phyloP scores from a whole-genome alignment of 257 asterid genomes.

The Rhazya stricta region DNA sequence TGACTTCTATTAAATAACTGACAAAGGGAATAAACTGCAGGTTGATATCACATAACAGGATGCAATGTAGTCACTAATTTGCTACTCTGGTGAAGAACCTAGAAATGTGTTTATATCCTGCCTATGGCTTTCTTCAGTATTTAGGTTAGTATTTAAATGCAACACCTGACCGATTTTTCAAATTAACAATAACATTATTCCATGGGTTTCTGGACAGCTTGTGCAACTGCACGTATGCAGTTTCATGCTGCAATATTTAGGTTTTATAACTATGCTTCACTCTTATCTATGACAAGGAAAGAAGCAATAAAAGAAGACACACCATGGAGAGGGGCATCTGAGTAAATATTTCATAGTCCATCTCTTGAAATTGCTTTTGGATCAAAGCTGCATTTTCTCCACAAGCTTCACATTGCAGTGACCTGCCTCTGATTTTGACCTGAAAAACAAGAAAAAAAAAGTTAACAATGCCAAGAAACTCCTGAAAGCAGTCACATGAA shows the following conservation, averaged over 20 bases:
- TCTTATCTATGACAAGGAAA: neutral
- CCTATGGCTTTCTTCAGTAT: neutral
- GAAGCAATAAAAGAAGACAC: conserved; percentile 14
- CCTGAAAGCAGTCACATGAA: neutral
- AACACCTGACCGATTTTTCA: neutral
- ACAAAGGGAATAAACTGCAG: neutral
- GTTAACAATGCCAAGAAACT: conserved; percentile 2
- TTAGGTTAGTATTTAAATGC: neutral
- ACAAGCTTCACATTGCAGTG: conserved; percentile 68
- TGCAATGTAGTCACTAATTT: neutral
- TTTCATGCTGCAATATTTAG: neutral
- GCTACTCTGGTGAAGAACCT: neutral
- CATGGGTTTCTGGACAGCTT: neutral
- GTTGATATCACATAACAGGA: neutral
- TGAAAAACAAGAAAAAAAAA: conserved; percentile 15
- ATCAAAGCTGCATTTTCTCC: conserved; percentile 56
- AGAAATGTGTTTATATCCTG: neutral
- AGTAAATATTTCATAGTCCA: conserved; percentile 77
- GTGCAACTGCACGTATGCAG: neutral
- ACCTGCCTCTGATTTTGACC: conserved; percentile 85
- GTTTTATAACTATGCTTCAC: neutral
- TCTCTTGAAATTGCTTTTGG: conserved; percentile 37
- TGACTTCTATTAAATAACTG: neutral
- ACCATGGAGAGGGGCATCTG: conserved; percentile 70
- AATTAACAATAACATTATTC: neutral